These are phyloP conservation scores for Polysphondylium violaceum DNA, from an alignment of 78 protist genomes.

Conservation along the genomic window DNA sequence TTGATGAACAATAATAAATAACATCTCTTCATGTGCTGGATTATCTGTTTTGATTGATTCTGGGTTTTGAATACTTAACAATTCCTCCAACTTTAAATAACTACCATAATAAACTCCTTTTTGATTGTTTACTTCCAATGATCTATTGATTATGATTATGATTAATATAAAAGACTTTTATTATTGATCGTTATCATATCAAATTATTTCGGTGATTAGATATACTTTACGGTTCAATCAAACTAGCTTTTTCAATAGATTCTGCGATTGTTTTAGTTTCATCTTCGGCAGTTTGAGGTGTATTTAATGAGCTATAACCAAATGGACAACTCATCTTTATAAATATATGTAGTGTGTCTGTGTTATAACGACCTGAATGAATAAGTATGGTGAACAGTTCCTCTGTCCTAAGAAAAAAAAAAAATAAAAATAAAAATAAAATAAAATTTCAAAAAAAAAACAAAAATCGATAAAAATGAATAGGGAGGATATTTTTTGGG, in stretches of 20 bases:
- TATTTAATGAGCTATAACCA: no score
- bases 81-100: slow-evolving; percentile 70
- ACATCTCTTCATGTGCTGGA: slow-evolving; percentile 86
- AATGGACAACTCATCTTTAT: no score
- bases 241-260: slow-evolving; percentile 31
- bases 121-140: slow-evolving; percentile 47
- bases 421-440: no score
- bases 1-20: slow-evolving; percentile 91
- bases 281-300: no score
- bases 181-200: background rate
- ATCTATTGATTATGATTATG: background rate
- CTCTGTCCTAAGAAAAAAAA: no score
- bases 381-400: no score
- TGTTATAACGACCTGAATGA: no score
- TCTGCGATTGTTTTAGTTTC: slow-evolving; percentile 19
- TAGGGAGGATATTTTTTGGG: no score
- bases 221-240: slow-evolving; percentile 27
- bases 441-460: no score
- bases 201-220: background rate
- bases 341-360: no score
- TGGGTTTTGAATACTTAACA: slow-evolving; percentile 53
- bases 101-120: slow-evolving; percentile 81
- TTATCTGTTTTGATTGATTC: slow-evolving; percentile 65
- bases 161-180: background rate
- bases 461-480: no score